These are phyloP conservation scores for Candida hispaniensis DNA, from an alignment of 805 yeast genomes.

Conservation along the genomic window DNA sequence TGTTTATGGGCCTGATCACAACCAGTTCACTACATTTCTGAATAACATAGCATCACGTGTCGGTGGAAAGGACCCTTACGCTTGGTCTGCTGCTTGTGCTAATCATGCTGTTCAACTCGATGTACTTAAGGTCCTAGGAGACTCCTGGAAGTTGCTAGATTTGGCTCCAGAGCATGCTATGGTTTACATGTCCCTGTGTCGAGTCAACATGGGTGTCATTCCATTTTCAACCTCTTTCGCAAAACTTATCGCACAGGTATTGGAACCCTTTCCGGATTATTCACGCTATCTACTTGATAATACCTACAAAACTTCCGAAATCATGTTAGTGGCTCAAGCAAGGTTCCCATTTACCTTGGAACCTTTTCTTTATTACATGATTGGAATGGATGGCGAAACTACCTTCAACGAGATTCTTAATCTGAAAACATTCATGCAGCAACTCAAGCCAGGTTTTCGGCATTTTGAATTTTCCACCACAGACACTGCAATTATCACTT, in stretches of 20 bases:
- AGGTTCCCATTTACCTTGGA: conserved; percentile 59
- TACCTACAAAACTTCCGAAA: conserved; percentile 34
- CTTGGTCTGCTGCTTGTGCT: conserved; percentile 5
- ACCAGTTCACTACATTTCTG: conserved; percentile 11
- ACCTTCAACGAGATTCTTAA: conserved; percentile 53
- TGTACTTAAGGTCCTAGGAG: conserved; percentile 1
- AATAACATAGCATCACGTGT: conserved; percentile 2
- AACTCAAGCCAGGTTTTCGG: conserved; percentile 32
- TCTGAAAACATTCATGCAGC: conserved; percentile 52
- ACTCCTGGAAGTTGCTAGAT: neutral
- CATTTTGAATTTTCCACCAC: conserved; percentile 36
- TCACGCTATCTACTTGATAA: conserved; percentile 39
- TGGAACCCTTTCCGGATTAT: conserved; percentile 34
- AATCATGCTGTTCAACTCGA: conserved; percentile 3
- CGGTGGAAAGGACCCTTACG: conserved; percentile 6
- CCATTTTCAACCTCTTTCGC: conserved; percentile 11
- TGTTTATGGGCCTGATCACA: conserved; percentile 9
- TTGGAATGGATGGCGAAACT: conserved; percentile 48
- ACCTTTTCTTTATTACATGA: conserved; percentile 50
- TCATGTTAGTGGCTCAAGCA: conserved; percentile 48
- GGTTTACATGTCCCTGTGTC: conserved; percentile 11
- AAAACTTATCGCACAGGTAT: conserved; percentile 4
- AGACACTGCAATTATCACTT: conserved; percentile 42
- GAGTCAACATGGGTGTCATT: conserved; percentile 8
- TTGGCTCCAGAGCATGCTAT: conserved; percentile 1